Percentiles rank a stretch among this genome's conserved stretches.
phyloP scores from a whole-genome alignment of 192 early-diverging fungal species.

The Tieghemiomyces parasiticus region DNA sequence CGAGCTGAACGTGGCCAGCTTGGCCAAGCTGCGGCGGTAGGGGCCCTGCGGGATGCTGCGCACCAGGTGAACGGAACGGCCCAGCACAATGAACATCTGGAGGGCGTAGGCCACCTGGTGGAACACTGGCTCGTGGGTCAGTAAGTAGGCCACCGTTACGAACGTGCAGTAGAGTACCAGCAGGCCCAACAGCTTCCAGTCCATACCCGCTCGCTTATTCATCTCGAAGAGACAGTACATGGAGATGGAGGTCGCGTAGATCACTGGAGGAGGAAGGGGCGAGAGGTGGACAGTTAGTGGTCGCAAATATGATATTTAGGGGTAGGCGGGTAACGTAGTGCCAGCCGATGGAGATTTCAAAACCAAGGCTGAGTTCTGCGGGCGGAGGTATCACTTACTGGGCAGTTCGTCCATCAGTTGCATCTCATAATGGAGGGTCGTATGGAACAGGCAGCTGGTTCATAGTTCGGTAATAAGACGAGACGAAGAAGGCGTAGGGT shows the following conservation, averaged over 20 bases:
- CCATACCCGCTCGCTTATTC: slow-evolving; percentile 15
- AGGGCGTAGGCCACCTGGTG: slow-evolving; percentile 39
- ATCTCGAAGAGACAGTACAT: slow-evolving; percentile 27
- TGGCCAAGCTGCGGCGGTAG: slow-evolving; percentile 16
- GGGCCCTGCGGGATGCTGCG: slow-evolving; percentile 14
- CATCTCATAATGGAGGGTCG: slow-evolving; percentile 45
- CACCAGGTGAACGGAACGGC: slow-evolving; percentile 16
- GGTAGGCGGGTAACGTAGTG: too few relatives aligned
- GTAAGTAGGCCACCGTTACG: slow-evolving; percentile 36
- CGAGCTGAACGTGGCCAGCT: slow-evolving; percentile 15
- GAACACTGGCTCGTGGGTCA: slow-evolving; percentile 44
- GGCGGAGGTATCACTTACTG: too few relatives aligned
- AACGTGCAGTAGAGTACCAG: slow-evolving; percentile 23
- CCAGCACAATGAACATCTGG: slow-evolving; percentile 16
- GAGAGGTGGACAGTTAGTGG: too few relatives aligned
- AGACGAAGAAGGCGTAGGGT: background rate
- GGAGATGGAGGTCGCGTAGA: slow-evolving; percentile 28
- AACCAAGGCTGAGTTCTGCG: too few relatives aligned
- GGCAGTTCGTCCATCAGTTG: slow-evolving; percentile 68
- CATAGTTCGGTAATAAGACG: background rate
- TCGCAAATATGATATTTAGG: too few relatives aligned
- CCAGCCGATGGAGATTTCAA: too few relatives aligned
- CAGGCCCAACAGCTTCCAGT: slow-evolving; percentile 21
- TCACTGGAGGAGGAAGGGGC: slow-evolving; percentile 15
- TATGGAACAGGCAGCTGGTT: slow-evolving; percentile 44